These are phyloP conservation scores for Rhodosporidiobolus odoratus DNA, from an alignment of 768 basidiomycete species.

Conservation along the genomic window DNA sequence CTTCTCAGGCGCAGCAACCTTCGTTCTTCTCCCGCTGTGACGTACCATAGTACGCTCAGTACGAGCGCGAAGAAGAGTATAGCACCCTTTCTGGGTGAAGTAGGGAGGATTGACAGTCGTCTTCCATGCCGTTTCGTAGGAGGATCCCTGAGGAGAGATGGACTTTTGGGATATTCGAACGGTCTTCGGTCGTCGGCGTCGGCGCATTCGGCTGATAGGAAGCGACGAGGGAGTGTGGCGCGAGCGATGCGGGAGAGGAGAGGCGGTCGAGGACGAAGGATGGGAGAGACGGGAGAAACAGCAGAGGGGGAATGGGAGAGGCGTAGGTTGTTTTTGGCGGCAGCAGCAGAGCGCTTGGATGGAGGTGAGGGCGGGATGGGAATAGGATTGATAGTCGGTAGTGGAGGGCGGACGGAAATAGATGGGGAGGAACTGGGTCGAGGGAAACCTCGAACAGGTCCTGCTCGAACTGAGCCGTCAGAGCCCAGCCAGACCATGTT, in stretches of 20 bases:
- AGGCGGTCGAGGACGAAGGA: not conserved
- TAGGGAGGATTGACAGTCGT: no score
- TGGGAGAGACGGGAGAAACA: not conserved
- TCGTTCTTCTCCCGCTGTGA: not conserved
- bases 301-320: conserved; percentile 16
- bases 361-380: not conserved
- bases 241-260: not conserved
- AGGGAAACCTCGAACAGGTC: not conserved
- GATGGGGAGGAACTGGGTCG: not conserved
- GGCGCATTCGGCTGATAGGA: not conserved
- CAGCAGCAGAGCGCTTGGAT: not conserved
- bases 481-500: not conserved
- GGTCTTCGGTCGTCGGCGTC: not conserved
- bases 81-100: not conserved
- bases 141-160: conserved; percentile 5
- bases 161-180: conserved; percentile 13
- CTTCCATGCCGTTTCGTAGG: not conserved
- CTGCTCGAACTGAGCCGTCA: not conserved
- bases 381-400: conserved; percentile 3
- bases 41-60: not conserved
- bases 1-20: not conserved
- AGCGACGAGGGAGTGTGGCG: not conserved
- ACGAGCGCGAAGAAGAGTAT: not conserved
- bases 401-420: not conserved
- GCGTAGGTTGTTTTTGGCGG: conserved; percentile 2